Conservation (phyloP, 2,329 filamentous ascomycete species). For the Talaromyces sp. region DNA sequence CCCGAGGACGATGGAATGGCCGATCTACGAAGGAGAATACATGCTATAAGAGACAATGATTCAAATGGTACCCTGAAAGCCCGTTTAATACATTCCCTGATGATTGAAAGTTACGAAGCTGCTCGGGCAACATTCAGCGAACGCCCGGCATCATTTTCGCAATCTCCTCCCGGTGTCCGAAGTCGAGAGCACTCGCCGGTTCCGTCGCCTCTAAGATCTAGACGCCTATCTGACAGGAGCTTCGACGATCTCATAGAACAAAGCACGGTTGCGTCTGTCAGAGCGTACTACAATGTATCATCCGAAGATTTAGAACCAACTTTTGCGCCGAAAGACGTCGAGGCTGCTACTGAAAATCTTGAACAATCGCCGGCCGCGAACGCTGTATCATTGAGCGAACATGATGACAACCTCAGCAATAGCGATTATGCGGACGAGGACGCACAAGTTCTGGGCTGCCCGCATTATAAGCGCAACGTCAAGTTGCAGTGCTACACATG, state of each 20-base stretch:
- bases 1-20: slow-evolving; percentile 80
- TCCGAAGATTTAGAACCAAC: slow-evolving; percentile 63
- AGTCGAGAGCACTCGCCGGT: slow-evolving; percentile 23
- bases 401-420: slow-evolving; percentile 28
- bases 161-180: slow-evolving; percentile 26
- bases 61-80: slow-evolving; percentile 64
- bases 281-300: slow-evolving; percentile 40
- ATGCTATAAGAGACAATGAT: slow-evolving; percentile 61
- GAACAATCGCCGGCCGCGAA: neutral
- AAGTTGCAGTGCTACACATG: slow-evolving; percentile 92
- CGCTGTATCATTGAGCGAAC: neutral
- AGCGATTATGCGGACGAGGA: slow-evolving; percentile 48
- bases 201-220: slow-evolving; percentile 33
- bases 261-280: slow-evolving; percentile 27
- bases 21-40: slow-evolving; percentile 62
- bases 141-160: slow-evolving; percentile 20
- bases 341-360: neutral
- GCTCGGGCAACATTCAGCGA: slow-evolving; percentile 34
- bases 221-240: slow-evolving; percentile 28
- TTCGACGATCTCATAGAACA: slow-evolving; percentile 27
- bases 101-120: slow-evolving; percentile 64
- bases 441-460: slow-evolving; percentile 66
- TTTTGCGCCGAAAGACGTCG: slow-evolving; percentile 51
- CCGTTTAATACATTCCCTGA: slow-evolving; percentile 63
- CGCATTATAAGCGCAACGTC: slow-evolving; percentile 92